Conservation (phyloP, 2,329 filamentous ascomycete genomes). For the Stachybotrys chartarum region DNA sequence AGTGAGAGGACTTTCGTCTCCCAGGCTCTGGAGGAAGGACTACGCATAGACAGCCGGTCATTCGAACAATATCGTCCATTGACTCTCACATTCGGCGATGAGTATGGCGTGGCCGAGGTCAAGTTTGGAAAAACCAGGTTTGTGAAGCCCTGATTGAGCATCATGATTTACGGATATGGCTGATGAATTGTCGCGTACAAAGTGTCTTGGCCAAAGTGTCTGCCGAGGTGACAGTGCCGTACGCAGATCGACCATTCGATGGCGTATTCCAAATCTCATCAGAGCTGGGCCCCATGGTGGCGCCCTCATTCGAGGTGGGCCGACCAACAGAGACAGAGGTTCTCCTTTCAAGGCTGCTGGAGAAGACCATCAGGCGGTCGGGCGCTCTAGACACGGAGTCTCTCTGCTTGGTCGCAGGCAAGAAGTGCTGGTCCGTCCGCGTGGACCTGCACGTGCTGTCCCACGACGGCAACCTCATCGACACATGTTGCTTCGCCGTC, state of each 20-base stretch:
- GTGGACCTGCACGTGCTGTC: conserved; percentile 88
- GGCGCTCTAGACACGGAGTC: conserved; percentile 93
- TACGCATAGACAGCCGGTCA: conserved; percentile 76
- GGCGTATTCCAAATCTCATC: conserved; percentile 89
- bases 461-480: conserved; percentile 84
- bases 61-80: conserved; percentile 75
- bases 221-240: conserved; percentile 80
- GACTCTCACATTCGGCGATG: conserved; percentile 76
- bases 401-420: conserved; percentile 82
- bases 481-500: conserved; percentile 78
- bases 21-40: conserved; percentile 71
- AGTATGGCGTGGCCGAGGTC: conserved; percentile 85
- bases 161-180: background rate
- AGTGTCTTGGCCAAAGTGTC: conserved; percentile 82
- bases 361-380: conserved; percentile 89
- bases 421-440: conserved; percentile 86
- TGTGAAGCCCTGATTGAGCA: conserved; percentile 6
- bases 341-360: conserved; percentile 78
- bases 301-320: conserved; percentile 81
- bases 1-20: conserved; percentile 83
- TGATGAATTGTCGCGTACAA: background rate
- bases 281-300: conserved; percentile 87
- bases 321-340: conserved; percentile 78
- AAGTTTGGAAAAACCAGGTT: conserved; percentile 86
- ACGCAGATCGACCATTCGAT: conserved; percentile 85